These are phyloP conservation scores for Boletus tomentosulus DNA, from an alignment of 768 basidiomycete species.

Conservation along the genomic window DNA sequence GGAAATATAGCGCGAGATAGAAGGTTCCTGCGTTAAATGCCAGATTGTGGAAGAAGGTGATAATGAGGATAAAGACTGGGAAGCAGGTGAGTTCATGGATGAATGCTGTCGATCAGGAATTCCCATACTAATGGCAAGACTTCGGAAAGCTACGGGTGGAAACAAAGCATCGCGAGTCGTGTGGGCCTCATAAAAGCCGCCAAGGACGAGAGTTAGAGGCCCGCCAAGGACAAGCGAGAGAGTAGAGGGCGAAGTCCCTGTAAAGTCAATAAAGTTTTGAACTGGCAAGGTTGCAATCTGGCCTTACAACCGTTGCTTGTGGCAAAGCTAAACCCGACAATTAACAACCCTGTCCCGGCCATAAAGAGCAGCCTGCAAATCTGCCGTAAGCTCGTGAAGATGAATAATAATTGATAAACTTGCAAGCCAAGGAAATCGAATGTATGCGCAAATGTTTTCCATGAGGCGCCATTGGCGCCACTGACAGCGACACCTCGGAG, in stretches of 20 bases:
- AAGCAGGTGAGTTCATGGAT: conserved; percentile 9
- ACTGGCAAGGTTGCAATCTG: neutral
- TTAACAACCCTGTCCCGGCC: conserved; percentile 65
- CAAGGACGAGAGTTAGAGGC: conserved; percentile 48
- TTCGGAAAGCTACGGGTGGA: conserved; percentile 58
- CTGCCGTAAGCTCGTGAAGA: conserved; percentile 18
- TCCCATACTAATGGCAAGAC: conserved; percentile 54
- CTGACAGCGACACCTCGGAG: conserved; percentile 53
- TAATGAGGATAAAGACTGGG: conserved; percentile 59
- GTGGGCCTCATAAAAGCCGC: conserved; percentile 62
- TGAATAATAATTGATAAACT: conserved; percentile 30
- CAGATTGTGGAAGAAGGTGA: conserved; percentile 79
- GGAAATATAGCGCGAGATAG: conserved; percentile 80
- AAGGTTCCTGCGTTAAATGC: conserved; percentile 83
- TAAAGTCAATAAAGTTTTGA: conserved; percentile 13
- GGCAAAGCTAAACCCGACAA: conserved; percentile 79
- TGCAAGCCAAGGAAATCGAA: conserved; percentile 82
- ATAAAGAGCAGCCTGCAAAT: conserved; percentile 63
- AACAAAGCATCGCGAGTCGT: conserved; percentile 71
- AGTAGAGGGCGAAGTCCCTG: conserved; percentile 65
- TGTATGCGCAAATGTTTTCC: conserved; percentile 46
- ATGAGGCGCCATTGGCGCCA: conserved; percentile 47
- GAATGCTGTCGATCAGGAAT: conserved; percentile 6
- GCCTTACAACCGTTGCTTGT: conserved; percentile 63
- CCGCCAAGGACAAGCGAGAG: conserved; percentile 58